Evolutionary conservation across 164 flowering plant species (phyloP).

Genomic region (Piper longum): DNA sequence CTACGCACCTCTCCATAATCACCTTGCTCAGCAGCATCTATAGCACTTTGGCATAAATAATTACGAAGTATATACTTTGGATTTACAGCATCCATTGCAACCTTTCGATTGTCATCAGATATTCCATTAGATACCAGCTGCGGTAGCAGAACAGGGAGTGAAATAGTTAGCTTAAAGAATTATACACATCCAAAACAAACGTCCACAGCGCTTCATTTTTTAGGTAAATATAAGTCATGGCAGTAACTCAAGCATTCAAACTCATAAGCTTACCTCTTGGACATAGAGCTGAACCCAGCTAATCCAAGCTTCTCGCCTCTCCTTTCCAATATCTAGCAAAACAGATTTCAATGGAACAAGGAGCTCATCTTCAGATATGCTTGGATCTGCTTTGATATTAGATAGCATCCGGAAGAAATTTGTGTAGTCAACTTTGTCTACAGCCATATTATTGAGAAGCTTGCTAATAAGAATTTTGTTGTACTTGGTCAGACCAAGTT

Average conservation of each 20-base stretch:
- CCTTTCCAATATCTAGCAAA: slow-evolving; percentile 85
- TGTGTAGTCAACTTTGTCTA: slow-evolving; percentile 76
- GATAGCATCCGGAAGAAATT: slow-evolving; percentile 89
- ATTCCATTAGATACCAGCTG: slow-evolving; percentile 56
- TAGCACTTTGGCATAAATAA: slow-evolving; percentile 92
- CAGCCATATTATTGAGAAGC: slow-evolving; percentile 41
- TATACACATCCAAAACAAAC: not conserved
- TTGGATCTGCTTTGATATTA: slow-evolving; percentile 63
- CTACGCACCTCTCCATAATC: slow-evolving; percentile 68
- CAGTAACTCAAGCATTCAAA: not conserved
- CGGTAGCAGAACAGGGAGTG: not conserved
- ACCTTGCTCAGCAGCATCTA: slow-evolving; percentile 88
- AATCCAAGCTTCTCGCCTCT: slow-evolving; percentile 91
- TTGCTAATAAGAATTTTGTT: slow-evolving; percentile 78
- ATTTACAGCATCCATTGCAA: slow-evolving; percentile 69
- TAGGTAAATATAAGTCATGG: not conserved
- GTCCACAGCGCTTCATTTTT: not conserved
- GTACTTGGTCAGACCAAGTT: slow-evolving; percentile 80
- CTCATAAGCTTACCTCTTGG: slow-evolving; percentile 46
- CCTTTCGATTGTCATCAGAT: slow-evolving; percentile 73
- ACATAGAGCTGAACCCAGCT: slow-evolving; percentile 76
- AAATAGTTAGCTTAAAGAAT: not conserved
- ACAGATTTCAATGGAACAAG: slow-evolving; percentile 80
- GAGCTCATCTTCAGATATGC: slow-evolving; percentile 50
- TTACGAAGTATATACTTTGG: slow-evolving; percentile 85